Evolutionary conservation across 2,329 filamentous ascomycete species (phyloP).

Genomic region (Colletotrichum nymphaeae): DNA sequence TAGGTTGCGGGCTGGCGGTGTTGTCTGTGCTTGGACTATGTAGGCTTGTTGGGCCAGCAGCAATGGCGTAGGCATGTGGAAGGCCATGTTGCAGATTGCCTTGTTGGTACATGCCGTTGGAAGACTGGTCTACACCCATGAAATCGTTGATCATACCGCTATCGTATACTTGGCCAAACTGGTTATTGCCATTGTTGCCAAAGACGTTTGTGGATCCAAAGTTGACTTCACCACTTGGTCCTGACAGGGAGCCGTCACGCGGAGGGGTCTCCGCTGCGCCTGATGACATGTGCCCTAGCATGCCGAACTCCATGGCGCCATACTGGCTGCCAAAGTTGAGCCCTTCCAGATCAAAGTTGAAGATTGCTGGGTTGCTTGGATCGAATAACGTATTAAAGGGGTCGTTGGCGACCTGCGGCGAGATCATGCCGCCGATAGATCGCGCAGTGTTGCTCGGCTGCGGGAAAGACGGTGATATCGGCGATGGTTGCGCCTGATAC

Average conservation of each 20-base stretch:
- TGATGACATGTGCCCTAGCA: slow-evolving; percentile 96
- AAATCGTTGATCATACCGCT: slow-evolving; percentile 64
- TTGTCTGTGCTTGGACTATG: slow-evolving; percentile 74
- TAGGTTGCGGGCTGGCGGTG: slow-evolving; percentile 69
- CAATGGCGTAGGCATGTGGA: slow-evolving; percentile 74
- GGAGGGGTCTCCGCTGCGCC: slow-evolving; percentile 84
- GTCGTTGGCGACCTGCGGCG: slow-evolving; percentile 62
- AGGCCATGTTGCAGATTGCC: slow-evolving; percentile 71
- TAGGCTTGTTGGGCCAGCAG: slow-evolving; percentile 70
- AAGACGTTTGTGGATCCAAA: slow-evolving; percentile 61
- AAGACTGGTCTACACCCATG: slow-evolving; percentile 61
- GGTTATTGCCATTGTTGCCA: slow-evolving; percentile 58
- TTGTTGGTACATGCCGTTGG: slow-evolving; percentile 62
- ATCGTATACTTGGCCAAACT: slow-evolving; percentile 63
- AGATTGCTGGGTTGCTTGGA: slow-evolving; percentile 89
- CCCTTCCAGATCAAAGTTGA: slow-evolving; percentile 95
- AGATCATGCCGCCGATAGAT: slow-evolving; percentile 56
- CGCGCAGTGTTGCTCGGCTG: slow-evolving; percentile 50
- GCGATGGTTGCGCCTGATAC: slow-evolving; percentile 77
- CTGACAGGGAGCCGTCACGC: slow-evolving; percentile 66
- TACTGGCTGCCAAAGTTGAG: slow-evolving; percentile 97
- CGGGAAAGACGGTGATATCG: slow-evolving; percentile 80
- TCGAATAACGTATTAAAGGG: slow-evolving; percentile 79
- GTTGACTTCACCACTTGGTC: slow-evolving; percentile 49
- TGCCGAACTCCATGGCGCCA: slow-evolving; percentile 93